Conservation (phyloP, 2,329 filamentous ascomycete genomes). For the Ascochyta rabiei region DNA sequence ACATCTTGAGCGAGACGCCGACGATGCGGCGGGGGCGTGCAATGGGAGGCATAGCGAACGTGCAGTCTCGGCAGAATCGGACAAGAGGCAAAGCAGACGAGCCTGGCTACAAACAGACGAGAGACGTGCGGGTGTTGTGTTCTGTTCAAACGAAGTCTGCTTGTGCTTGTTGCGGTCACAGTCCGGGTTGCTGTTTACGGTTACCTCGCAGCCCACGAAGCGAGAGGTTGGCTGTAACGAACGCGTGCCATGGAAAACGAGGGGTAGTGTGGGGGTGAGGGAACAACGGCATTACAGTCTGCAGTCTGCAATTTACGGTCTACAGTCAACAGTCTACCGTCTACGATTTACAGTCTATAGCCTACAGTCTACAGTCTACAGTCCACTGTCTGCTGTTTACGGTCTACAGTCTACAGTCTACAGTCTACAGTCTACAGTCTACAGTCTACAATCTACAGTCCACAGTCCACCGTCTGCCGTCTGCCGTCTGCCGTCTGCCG, state of each 20-base stretch:
- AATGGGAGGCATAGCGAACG: conserved; percentile 37
- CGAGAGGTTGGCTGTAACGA: background rate
- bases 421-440: no score
- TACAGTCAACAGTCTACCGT: no score
- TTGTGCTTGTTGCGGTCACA: background rate
- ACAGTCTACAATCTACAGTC: no score
- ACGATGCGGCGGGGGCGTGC: conserved; percentile 64
- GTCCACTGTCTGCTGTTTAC: no score
- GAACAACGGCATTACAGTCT: no score
- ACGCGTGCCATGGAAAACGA: background rate
- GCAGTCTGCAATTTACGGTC: no score
- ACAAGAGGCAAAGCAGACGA: background rate
- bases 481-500: background rate
- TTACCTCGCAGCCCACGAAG: background rate
- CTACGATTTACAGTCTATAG: background rate
- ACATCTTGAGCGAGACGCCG: conserved; percentile 79
- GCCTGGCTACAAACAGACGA: background rate
- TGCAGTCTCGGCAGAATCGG: background rate
- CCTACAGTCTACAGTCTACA: no score
- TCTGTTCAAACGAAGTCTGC: background rate
- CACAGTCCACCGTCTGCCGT: background rate
- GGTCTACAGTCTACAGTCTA: no score
- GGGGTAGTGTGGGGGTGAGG: conserved; percentile 7
- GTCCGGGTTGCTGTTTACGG: conserved; percentile 2
- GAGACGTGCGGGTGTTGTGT: background rate